Conservation (phyloP, 495 filamentous ascomycete genomes). For the Neurospora sp. region DNA sequence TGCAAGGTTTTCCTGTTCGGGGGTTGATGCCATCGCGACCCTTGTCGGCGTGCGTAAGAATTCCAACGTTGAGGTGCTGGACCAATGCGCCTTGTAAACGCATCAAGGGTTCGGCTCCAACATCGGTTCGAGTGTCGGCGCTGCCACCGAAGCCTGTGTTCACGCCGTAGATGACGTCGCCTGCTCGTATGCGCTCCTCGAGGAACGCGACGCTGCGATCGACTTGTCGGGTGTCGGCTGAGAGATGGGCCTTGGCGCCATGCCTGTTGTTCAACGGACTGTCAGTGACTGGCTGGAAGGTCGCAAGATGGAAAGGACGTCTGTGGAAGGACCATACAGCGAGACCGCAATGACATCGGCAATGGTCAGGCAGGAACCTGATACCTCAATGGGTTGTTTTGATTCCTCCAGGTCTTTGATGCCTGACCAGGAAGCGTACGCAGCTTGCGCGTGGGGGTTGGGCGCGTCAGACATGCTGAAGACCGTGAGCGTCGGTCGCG, state of each 20-base stretch:
- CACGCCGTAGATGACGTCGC: constrained; percentile 37
- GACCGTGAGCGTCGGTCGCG: not conserved
- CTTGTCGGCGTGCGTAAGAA: constrained; percentile 32
- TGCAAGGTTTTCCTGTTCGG: not conserved
- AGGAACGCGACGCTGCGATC: constrained; percentile 16
- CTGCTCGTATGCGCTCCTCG: constrained; percentile 5
- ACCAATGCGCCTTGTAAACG: constrained; percentile 45
- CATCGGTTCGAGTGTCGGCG: constrained; percentile 49
- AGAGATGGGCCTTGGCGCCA: constrained; percentile 3
- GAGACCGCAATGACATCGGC: constrained; percentile 9
- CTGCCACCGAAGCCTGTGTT: constrained; percentile 65
- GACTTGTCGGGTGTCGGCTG: constrained; percentile 1
- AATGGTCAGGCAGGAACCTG: constrained; percentile 3
- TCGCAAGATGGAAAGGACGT: not conserved
- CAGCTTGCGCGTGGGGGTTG: not conserved
- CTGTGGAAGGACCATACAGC: constrained; percentile 2
- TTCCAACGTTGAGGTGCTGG: constrained; percentile 46
- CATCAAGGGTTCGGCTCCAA: constrained; percentile 34
- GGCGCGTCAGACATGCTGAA: not conserved
- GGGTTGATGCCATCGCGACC: not conserved
- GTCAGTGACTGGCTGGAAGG: not conserved
- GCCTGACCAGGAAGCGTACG: not conserved
- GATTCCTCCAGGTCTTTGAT: not conserved
- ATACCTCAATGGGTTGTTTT: not conserved
- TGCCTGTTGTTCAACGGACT: constrained; percentile 1